phyloP scores from a whole-genome alignment of 306 rosid genomes.

The Leucaena leucocephala region DNA sequence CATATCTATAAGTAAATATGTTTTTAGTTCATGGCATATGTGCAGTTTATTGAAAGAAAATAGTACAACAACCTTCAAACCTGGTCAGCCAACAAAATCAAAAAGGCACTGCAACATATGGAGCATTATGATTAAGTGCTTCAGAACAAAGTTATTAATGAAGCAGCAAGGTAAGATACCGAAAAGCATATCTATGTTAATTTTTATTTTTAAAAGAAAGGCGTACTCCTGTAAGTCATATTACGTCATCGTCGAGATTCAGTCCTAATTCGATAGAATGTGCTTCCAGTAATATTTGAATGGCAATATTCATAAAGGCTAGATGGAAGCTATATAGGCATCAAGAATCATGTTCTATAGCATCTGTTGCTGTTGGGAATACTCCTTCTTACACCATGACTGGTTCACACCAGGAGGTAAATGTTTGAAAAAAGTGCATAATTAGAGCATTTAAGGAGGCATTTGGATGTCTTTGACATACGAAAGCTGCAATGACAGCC shows the following conservation, averaged over 20 bases:
- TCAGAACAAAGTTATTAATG: background rate
- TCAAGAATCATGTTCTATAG: conserved; percentile 35
- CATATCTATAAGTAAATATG: background rate
- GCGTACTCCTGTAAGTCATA: conserved; percentile 41
- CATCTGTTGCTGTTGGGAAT: conserved; percentile 24
- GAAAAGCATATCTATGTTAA: background rate
- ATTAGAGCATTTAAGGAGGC: conserved; percentile 44
- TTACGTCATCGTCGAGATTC: conserved; percentile 41
- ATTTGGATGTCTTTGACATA: conserved; percentile 40
- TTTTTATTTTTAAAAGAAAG: background rate
- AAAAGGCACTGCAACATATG: background rate
- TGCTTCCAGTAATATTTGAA: conserved; percentile 47
- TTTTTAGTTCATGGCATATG: background rate
- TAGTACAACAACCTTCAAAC: background rate
- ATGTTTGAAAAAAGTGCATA: conserved; percentile 44
- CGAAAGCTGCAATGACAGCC: conserved; percentile 47
- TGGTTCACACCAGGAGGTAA: conserved; percentile 50
- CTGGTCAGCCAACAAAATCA: conserved; percentile 3
- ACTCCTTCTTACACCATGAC: conserved; percentile 45
- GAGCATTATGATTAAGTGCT: conserved; percentile 15
- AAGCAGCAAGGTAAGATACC: background rate
- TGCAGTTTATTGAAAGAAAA: background rate
- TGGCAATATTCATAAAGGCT: conserved; percentile 44
- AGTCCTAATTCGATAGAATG: conserved; percentile 40
- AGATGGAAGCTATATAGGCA: conserved; percentile 51